Percentiles rank a stretch among this genome's conserved stretches.
Conservation (phyloP, 805 yeast genomes). For the Lipomyces spencermartinsiae region DNA sequence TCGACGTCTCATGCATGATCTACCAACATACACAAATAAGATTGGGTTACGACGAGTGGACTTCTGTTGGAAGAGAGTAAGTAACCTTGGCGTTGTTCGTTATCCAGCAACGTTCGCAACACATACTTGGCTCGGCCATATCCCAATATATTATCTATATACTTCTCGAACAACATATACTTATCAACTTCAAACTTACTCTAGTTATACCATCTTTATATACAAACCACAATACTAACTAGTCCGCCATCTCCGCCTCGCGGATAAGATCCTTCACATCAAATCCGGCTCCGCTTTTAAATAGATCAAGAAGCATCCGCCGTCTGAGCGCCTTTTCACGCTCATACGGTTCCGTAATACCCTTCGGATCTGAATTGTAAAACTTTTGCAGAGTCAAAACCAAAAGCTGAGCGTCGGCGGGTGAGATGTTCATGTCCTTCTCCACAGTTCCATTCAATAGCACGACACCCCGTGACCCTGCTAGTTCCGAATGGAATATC, state of each 20-base stretch:
- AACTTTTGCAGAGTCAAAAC: conserved; percentile 79
- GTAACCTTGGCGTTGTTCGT: no score
- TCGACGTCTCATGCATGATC: no score
- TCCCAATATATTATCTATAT: no score
- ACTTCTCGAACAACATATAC: background rate
- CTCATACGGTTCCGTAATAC: conserved; percentile 61
- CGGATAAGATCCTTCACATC: conserved; percentile 68
- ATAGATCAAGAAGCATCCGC: conserved; percentile 62
- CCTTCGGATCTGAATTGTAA: conserved; percentile 51
- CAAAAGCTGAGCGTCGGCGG: conserved; percentile 79
- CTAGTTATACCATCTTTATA: background rate
- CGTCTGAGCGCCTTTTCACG: conserved; percentile 55
- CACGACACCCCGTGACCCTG: conserved; percentile 62
- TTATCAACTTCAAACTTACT: background rate
- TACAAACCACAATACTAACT: conserved; percentile 6
- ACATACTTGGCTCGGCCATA: no score
- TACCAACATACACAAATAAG: no score
- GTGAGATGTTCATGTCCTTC: conserved; percentile 61
- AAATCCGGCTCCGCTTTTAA: conserved; percentile 75
- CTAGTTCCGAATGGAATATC: conserved; percentile 82
- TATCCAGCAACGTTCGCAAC: no score
- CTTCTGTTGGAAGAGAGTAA: no score
- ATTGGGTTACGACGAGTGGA: no score
- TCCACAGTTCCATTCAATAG: conserved; percentile 89
- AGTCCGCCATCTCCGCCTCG: conserved; percentile 76